phyloP scores from a whole-genome alignment of 1,284 basidiomycete species.

The Apiotrichum veenhuisii region DNA sequence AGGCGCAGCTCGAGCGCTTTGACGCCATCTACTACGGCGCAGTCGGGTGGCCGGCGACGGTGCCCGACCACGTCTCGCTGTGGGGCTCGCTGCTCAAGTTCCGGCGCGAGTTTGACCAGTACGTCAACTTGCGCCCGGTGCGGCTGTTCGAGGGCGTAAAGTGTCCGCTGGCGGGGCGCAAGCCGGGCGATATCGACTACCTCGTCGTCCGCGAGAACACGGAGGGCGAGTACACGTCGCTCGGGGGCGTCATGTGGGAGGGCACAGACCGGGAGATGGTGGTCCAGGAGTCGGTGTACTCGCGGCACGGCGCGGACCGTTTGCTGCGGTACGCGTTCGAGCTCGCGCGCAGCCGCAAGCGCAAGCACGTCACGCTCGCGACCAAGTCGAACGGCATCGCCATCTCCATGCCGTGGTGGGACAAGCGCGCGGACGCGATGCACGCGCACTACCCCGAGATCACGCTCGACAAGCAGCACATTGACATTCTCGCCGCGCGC shows the following conservation, averaged over 20 bases:
- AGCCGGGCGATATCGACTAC: conserved; percentile 65
- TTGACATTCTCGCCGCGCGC: conserved; percentile 54
- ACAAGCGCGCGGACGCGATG: conserved; percentile 51
- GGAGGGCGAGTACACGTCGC: conserved; percentile 96
- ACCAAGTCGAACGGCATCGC: conserved; percentile 54
- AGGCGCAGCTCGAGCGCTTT: conserved; percentile 64
- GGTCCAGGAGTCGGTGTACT: conserved; percentile 87
- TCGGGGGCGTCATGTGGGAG: conserved; percentile 64
- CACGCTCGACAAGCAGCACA: conserved; percentile 55
- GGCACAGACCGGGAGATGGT: conserved; percentile 74
- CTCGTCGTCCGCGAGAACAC: conserved; percentile 92
- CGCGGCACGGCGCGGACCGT: conserved; percentile 81
- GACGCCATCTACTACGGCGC: conserved; percentile 95
- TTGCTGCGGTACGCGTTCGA: conserved; percentile 96
- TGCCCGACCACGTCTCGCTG: conserved; percentile 90
- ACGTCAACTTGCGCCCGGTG: conserved; percentile 62
- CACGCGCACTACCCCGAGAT: conserved; percentile 56
- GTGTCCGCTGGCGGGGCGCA: conserved; percentile 60
- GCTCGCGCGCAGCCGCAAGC: conserved; percentile 65
- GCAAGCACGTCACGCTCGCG: conserved; percentile 57
- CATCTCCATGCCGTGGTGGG: conserved; percentile 41
- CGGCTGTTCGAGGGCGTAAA: conserved; percentile 55
- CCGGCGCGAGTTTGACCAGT: conserved; percentile 57
- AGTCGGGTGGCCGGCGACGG: conserved; percentile 84
- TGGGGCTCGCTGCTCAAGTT: conserved; percentile 70